Evolutionary conservation across 257 asterid species (phyloP), one percentile per base, ranked within the genome.

Genomic region (Echites panduratus): DNA sequence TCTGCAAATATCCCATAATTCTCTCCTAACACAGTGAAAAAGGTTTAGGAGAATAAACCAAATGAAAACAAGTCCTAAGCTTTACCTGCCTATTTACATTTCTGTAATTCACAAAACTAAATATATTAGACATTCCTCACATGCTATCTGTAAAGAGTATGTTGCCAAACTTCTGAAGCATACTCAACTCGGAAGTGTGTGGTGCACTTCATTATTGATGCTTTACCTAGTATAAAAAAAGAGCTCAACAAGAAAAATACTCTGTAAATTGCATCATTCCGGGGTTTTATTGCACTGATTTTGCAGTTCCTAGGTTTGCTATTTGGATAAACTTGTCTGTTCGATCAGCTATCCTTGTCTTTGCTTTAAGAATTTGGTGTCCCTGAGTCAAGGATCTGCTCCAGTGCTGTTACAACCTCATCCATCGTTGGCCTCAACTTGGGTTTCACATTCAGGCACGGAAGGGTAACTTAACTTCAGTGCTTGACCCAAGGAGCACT

Each of bases 1-100:
- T 91, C 88, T 4, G 93, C 97, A 78, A 93, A 93, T 79, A 90
- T 81, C 78, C 89, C 94, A 9, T 91, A 73, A 13, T 78, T 93
- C 98, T 74, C 90, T 83, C 96, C 98, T 90, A 76, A 52, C 2
- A 41, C 0, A 66, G 70, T 50, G 26, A 7, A 54, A 20, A 40
- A 8, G 4, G 50, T 9, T 7, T 2, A 41, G 45, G 32, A 44
- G n/a, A 2, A 24, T 14, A 43, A 45, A 40, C 0, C 20, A 50
- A 17, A 20, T 14, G 45, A 41, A 24, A 32, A 32, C 38, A 32
- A 32, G 38, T 32, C 1, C 38, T 32, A 32, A 32, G 38, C 38
- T 32, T 32, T 32, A 32, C 49, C 17, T n/a, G 2, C 2, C 45
- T 2, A 41, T 7, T 41, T 2, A 41, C 45, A 41, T 2, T 41